Evolutionary conservation across 169 alveolate species (phyloP).

Genomic region (Babesia caballi): DNA sequence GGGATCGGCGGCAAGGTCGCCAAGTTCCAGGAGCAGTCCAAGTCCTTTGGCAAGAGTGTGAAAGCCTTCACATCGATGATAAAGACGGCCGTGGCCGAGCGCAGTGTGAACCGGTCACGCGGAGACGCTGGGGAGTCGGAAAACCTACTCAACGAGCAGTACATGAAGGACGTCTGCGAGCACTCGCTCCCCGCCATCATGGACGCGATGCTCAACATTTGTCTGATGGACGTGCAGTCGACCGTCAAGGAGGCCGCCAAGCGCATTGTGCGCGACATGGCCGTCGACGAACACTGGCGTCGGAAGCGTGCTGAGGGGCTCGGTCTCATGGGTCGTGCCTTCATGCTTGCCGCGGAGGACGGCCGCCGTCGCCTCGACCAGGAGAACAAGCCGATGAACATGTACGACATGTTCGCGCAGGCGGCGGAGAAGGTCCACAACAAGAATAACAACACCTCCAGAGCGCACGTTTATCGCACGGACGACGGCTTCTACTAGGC

Average conservation of each 20-base stretch:
- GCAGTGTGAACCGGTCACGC: conserved; percentile 39
- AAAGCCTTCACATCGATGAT: conserved; percentile 76
- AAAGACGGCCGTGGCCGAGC: conserved; percentile 78
- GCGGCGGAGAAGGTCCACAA: conserved; percentile 10
- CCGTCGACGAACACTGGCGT: conserved; percentile 79
- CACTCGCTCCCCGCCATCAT: conserved; percentile 81
- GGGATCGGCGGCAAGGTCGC: conserved; percentile 83
- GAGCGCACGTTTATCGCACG: neutral
- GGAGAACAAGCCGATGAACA: conserved; percentile 1
- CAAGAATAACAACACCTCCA: neutral
- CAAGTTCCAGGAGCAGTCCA: conserved; percentile 78
- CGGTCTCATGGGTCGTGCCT: conserved; percentile 78
- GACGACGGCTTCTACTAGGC: conserved; percentile 31
- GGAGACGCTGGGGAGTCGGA: conserved; percentile 49
- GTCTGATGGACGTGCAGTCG: conserved; percentile 84
- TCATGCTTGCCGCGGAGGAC: conserved; percentile 76
- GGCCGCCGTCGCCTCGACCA: conserved; percentile 5
- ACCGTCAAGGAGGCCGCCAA: conserved; percentile 83
- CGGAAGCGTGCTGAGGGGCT: conserved; percentile 85
- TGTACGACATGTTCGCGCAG: conserved; percentile 29
- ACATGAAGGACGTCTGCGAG: conserved; percentile 75
- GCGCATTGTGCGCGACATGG: conserved; percentile 84
- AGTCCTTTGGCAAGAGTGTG: conserved; percentile 74
- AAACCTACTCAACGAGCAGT: conserved; percentile 63
- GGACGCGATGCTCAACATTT: conserved; percentile 84